These are phyloP conservation scores for Dentipellis sp. DNA, from an alignment of 768 basidiomycete species.

Conservation along the genomic window DNA sequence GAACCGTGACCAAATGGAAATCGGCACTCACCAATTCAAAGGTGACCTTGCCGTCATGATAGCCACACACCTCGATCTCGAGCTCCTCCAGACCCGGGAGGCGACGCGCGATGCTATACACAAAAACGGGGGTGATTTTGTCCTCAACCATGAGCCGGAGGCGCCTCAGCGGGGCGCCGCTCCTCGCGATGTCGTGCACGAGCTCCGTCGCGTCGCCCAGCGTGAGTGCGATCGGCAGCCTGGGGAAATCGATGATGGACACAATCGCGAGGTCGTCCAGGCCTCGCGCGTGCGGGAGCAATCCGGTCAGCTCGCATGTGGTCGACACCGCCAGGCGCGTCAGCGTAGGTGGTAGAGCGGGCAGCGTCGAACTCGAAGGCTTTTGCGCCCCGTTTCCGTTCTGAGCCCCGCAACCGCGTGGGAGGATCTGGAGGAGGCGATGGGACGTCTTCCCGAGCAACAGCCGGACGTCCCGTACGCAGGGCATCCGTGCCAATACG, in stretches of 20 bases:
- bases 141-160: slow-evolving; percentile 27
- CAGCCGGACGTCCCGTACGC: slow-evolving; percentile 21
- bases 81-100: slow-evolving; percentile 24
- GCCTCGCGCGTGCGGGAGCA: slow-evolving; percentile 22
- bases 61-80: slow-evolving; percentile 27
- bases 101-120: slow-evolving; percentile 19
- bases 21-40: slow-evolving; percentile 23
- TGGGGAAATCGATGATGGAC: slow-evolving; percentile 25
- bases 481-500: slow-evolving; percentile 22
- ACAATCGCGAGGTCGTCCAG: slow-evolving; percentile 23
- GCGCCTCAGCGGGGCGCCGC: slow-evolving; percentile 23
- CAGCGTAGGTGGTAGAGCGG: slow-evolving; percentile 15
- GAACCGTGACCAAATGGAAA: not conserved
- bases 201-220: slow-evolving; percentile 24
- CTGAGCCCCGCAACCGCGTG: not conserved
- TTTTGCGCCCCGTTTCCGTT: too few relatives aligned
- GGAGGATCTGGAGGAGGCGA: slow-evolving; percentile 16
- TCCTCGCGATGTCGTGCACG: slow-evolving; percentile 20
- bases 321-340: slow-evolving; percentile 28
- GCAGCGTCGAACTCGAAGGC: not conserved
- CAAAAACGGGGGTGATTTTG: slow-evolving; percentile 25
- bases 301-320: slow-evolving; percentile 19
- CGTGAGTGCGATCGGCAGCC: slow-evolving; percentile 26
- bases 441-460: slow-evolving; percentile 22
- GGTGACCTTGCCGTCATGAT: slow-evolving; percentile 28